A percentile compares a stretch with the other conserved stretches of the same genome.
These are phyloP conservation scores for Rhizoctonia solani DNA, from an alignment of 1,284 basidiomycete species.

Conservation along the genomic window DNA sequence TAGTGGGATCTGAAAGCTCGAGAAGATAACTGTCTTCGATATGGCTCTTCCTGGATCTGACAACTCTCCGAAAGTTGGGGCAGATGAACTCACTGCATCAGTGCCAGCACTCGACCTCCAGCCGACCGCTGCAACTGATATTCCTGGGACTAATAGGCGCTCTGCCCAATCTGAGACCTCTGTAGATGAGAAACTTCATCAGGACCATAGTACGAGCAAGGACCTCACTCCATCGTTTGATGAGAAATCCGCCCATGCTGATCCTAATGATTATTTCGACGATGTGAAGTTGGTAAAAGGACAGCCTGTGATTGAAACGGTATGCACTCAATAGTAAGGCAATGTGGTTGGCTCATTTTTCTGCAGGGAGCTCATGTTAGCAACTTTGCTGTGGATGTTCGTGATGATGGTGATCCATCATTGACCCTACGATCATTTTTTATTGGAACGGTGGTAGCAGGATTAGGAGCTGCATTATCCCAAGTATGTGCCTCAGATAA, in stretches of 20 bases:
- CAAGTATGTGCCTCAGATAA: conserved; percentile 47
- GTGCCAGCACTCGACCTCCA: neutral
- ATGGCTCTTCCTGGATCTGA: neutral
- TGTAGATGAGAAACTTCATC: neutral
- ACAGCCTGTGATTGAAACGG: conserved; percentile 55
- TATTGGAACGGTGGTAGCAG: conserved; percentile 61
- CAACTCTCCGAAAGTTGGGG: neutral
- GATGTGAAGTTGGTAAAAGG: conserved; percentile 48
- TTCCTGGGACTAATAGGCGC: neutral
- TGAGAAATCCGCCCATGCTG: neutral
- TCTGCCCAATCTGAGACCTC: neutral
- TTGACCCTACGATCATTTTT: conserved; percentile 62
- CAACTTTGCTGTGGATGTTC: conserved; percentile 58
- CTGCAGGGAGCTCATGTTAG: conserved; percentile 61
- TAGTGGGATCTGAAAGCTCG: neutral
- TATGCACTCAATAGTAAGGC: neutral
- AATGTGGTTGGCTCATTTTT: conserved; percentile 34
- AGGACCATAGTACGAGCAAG: neutral
- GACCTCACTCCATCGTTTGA: neutral
- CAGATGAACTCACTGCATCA: neutral
- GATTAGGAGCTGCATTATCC: conserved; percentile 56
- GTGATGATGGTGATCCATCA: conserved; percentile 64
- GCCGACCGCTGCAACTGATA: neutral
- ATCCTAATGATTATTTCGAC: neutral
- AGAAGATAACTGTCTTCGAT: neutral